Conservation (phyloP, 2,329 filamentous ascomycete genomes). For the Fragosphaeria purpurea region DNA sequence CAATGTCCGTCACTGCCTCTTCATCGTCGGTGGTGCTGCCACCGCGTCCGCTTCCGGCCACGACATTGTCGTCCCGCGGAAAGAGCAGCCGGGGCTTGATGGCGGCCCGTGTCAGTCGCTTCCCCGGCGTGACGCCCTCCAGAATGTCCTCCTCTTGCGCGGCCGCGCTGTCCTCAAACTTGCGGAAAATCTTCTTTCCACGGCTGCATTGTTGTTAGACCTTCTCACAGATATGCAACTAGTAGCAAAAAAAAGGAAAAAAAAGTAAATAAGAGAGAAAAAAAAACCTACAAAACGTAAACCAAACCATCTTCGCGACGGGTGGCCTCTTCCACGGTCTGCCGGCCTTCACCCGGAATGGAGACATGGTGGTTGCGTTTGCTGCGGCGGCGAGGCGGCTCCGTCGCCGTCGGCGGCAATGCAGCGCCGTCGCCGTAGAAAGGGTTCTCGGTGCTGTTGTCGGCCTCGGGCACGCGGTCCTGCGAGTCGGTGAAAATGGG, state of each 20-base stretch:
- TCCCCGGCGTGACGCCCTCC: slow-evolving; percentile 18
- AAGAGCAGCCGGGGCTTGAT: slow-evolving; percentile 67
- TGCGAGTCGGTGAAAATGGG: slow-evolving; percentile 70
- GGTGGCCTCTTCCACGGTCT: slow-evolving; percentile 53
- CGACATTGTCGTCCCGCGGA: slow-evolving; percentile 36
- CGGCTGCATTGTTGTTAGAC: slow-evolving; percentile 41
- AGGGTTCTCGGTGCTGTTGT: slow-evolving; percentile 59
- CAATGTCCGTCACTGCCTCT: slow-evolving; percentile 50
- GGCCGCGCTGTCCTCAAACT: slow-evolving; percentile 36
- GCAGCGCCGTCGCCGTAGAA: slow-evolving; percentile 46
- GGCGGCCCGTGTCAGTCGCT: slow-evolving; percentile 53
- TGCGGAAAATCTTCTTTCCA: slow-evolving; percentile 69
- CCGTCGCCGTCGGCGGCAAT: slow-evolving; percentile 14
- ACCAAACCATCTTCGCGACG: slow-evolving; percentile 62
- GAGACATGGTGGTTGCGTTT: slow-evolving; percentile 41
- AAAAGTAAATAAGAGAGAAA: slow-evolving; percentile 46
- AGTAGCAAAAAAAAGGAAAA: slow-evolving; percentile 61
- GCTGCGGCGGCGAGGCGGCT: slow-evolving; percentile 39
- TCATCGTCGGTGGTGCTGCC: slow-evolving; percentile 39
- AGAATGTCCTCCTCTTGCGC: slow-evolving; percentile 11
- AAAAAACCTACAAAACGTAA: slow-evolving; percentile 61
- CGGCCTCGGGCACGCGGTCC: slow-evolving; percentile 62
- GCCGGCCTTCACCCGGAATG: slow-evolving; percentile 46
- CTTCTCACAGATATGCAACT: neutral
- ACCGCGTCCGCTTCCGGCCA: slow-evolving; percentile 29